Percentiles rank a stretch among this genome's conserved stretches.
Evolutionary conservation across 1,284 basidiomycete genomes (phyloP).

Genomic region (Sporisorium reilianum): DNA sequence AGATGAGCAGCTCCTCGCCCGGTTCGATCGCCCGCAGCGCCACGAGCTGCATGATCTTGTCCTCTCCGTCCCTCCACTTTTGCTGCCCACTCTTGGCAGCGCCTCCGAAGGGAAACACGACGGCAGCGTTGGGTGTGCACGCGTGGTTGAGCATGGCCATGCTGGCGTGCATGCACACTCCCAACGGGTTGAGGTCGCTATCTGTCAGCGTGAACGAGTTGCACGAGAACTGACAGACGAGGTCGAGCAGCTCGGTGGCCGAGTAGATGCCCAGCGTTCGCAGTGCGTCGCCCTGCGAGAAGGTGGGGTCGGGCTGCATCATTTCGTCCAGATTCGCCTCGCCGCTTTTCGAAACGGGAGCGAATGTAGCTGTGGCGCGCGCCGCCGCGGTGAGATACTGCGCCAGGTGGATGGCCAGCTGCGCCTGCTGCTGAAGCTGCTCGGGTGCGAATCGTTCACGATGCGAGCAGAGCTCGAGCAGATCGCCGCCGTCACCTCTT

Average conservation of each 20-base stretch:
- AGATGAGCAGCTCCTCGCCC: constrained; percentile 73
- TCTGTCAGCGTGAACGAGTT: constrained; percentile 86
- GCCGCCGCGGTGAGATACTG: constrained; percentile 41
- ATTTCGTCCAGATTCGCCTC: constrained; percentile 33
- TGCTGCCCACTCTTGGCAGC: constrained; percentile 63
- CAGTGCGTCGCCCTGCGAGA: constrained; percentile 40
- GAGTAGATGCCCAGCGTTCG: constrained; percentile 41
- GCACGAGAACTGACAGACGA: constrained; percentile 78
- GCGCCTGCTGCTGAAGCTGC: constrained; percentile 35
- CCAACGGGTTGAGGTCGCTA: constrained; percentile 75
- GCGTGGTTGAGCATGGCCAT: constrained; percentile 90
- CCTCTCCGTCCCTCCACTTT: constrained; percentile 29
- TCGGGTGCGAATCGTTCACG: constrained; percentile 37
- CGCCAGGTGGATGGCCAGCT: constrained; percentile 36
- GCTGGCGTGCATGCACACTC: constrained; percentile 81
- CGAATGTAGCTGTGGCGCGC: constrained; percentile 24
- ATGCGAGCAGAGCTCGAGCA: constrained; percentile 43
- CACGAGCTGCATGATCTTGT: constrained; percentile 74
- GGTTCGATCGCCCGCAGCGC: constrained; percentile 66
- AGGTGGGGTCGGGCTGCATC: constrained; percentile 34
- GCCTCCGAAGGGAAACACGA: constrained; percentile 80
- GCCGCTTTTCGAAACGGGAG: constrained; percentile 23
- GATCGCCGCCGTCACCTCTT: constrained; percentile 23
- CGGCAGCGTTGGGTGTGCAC: constrained; percentile 87
- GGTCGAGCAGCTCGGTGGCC: constrained; percentile 43